Percentiles rank a stretch among this genome's conserved stretches.
These are phyloP conservation scores for Arachis stenosperma DNA, from an alignment of 306 rosid genomes.

Conservation along the genomic window DNA sequence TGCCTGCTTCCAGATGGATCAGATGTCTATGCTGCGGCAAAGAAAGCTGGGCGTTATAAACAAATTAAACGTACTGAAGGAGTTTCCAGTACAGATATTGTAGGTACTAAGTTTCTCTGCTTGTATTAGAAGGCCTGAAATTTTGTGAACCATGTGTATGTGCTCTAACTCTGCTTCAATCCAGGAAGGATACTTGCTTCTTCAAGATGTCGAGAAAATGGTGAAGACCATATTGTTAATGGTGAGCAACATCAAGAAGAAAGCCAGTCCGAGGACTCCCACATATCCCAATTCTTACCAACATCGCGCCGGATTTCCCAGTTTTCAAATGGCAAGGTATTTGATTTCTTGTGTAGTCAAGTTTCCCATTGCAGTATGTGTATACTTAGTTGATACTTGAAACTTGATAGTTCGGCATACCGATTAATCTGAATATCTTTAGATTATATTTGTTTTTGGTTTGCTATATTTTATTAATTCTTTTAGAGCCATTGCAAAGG, in stretches of 20 bases:
- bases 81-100: conserved; percentile 98
- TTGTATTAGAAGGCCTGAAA: conserved; percentile 21
- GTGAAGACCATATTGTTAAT: conserved; percentile 47
- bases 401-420: conserved; percentile 5
- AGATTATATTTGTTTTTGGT: neutral
- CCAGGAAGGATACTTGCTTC: conserved; percentile 89
- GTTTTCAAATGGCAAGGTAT: conserved; percentile 95
- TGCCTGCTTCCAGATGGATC: conserved; percentile 99
- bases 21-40: conserved; percentile 97
- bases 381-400: conserved; percentile 13
- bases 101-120: conserved; percentile 74
- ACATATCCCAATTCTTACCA: conserved; percentile 80
- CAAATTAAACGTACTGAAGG: conserved; percentile 99
- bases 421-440: conserved; percentile 1
- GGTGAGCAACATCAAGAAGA: conserved; percentile 51
- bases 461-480: conserved; percentile 8
- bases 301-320: conserved; percentile 94
- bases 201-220: conserved; percentile 42
- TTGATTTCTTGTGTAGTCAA: conserved; percentile 26
- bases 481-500: conserved; percentile 13
- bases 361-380: conserved; percentile 12
- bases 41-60: conserved; percentile 96
- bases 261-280: conserved; percentile 53
- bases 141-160: conserved; percentile 26
- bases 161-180: conserved; percentile 36